These are phyloP conservation scores for Xylaria sp. DNA, from an alignment of 495 filamentous ascomycete species.

Conservation along the genomic window DNA sequence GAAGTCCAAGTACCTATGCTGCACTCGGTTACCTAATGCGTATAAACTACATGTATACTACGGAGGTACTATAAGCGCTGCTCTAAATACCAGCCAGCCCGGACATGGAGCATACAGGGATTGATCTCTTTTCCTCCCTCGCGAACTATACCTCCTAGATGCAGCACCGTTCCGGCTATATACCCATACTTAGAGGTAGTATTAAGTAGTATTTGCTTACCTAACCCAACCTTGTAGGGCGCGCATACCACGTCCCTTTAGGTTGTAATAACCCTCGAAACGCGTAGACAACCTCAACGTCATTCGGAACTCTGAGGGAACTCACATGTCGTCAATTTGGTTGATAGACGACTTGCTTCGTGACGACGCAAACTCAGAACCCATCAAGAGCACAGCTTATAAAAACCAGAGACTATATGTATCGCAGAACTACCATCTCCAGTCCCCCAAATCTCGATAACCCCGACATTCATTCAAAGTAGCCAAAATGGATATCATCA, in stretches of 20 bases:
- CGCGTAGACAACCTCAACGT: not conserved
- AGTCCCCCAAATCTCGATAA: not conserved
- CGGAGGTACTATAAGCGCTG: not conserved
- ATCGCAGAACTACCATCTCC: not conserved
- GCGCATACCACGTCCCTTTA: not conserved
- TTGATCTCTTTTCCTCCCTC: not conserved
- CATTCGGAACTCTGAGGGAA: not conserved
- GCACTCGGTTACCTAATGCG: not conserved
- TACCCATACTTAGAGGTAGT: not conserved
- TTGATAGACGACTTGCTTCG: not conserved
- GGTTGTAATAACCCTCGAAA: not conserved
- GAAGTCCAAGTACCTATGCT: not conserved
- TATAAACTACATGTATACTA: not conserved
- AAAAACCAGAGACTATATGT: not conserved
- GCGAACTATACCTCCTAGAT: not conserved
- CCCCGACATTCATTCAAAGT: not conserved
- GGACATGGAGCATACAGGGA: not conserved
- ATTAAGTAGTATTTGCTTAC: not conserved
- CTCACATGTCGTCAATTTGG: not conserved
- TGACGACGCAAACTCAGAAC: not conserved
- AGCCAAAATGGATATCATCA: slow-evolving; percentile 13
- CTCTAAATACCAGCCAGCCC: not conserved
- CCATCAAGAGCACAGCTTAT: not conserved
- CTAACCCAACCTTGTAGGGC: not conserved
- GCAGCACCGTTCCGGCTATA: not conserved